Evolutionary conservation across 208 protist genomes (phyloP), one percentile per base, ranked within the genome.

Genomic region (Acanthamoeba rhysodes): DNA sequence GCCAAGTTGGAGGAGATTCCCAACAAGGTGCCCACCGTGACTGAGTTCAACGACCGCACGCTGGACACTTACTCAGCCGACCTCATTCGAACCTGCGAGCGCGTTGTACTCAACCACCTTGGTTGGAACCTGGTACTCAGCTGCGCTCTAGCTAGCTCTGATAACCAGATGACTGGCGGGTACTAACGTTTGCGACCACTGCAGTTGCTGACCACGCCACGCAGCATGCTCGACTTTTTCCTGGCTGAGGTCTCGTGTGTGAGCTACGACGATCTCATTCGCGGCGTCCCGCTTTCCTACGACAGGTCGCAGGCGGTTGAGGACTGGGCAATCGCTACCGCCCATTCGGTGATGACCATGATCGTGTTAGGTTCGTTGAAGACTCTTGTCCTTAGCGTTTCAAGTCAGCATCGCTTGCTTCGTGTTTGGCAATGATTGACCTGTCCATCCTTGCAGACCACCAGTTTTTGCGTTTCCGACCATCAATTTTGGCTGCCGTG

Each of bases 401-500:
- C 12, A 10, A 48, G 45, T 48, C 9, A 48, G 45, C 45, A 20
- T n/a, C 68, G 14, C 68, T 0, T n/a, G n/a, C 66, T 48, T 78
- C 37, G 70, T 48, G 34, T 34, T 18, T 34, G 10, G 34, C 14
- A 2, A 16, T 78, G 37, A 24, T 24, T 78, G 70, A 78, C 55
- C 55, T 3, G 8, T 16, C 68, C 0, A 0, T 29, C 37, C 34
- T 29, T 10, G 37, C 80, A 88, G 80, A 88, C 41, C 80, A 88
- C 80, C 80, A 88, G 80, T 88, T 88, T 88, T 88, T 88, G 80
- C 80, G 50, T 66, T 88, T 88, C 29, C 80, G n/a, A 57, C 80
- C 80, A 41, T 88, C 80, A 88, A 88, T 88, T 88, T 88, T 88
- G 80, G 80, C 80, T 64, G 80, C 80, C 80, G 80, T 88, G 7